Base-by-base conservation (phyloP, 1,139 yeast genomes). In the Wickerhamomyces sp. region DNA sequence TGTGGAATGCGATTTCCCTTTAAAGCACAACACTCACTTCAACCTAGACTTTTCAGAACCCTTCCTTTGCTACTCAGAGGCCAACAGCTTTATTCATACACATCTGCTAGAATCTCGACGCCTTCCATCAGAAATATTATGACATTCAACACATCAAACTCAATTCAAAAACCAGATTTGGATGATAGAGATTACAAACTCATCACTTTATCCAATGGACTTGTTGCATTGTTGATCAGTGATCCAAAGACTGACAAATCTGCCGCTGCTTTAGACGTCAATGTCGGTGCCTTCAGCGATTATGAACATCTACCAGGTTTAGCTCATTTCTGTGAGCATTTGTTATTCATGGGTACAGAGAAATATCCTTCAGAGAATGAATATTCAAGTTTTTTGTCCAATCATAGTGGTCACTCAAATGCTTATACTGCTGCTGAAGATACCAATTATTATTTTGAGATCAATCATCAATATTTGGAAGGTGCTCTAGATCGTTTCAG, bases 301-400 rank as follows among this genome's bases (percentile, higher is more conserved):
- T 88, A 87, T 15, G 72, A 75, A 43, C 71, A 74, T 30, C 65
- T 89, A 31, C 84, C 91, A 3, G 99, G 99, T 1, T 71, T 93
- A 51, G 99, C 99, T 3, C 99, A 93, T 66, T 93, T 93, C 65
- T 90, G 97, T 67, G 99, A 93, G 68, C 99, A 93, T 66, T 72
- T 93, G 55, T 71, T 93, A 50, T 93, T 93, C 64, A 89, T 93
- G 96, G 99, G 99, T n/a, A 91, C 98, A 6, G 73, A 78, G 55
- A 91, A 90, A 66, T 93, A 84, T 59, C 99, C 99, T 0, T 73
- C 76, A 49, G 99, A 93, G 64, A 90, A 89, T 63, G 98, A 89
- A 57, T 93, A 93, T 64, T 74, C 84, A 40, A 78, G 83, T 45
- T 93, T 76, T 62, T 69, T 93, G 50, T 75, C 95, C 7, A 81